A percentile compares a stretch with the other conserved stretches of the same genome.
Evolutionary conservation across 2,329 filamentous ascomycete species (phyloP).

Genomic region (Macroventuria anomochaeta): DNA sequence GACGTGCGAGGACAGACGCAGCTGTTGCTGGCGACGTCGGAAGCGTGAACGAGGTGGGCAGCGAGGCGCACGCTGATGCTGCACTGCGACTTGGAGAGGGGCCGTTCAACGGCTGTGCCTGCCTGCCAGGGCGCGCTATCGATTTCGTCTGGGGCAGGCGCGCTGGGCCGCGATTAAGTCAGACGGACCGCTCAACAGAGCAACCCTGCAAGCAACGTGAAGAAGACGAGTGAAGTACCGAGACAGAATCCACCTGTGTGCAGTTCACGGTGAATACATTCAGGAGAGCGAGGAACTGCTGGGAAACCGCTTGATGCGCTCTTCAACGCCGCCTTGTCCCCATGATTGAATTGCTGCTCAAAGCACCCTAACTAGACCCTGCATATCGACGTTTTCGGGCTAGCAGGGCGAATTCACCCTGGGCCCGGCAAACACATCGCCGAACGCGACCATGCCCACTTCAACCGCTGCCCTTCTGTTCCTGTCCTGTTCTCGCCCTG

Average conservation of each 20-base stretch:
- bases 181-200: slow-evolving; percentile 7
- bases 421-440: neutral
- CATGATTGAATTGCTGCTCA: slow-evolving; percentile 1
- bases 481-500: neutral
- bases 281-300: neutral
- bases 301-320: neutral
- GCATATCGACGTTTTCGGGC: slow-evolving; percentile 11
- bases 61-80: slow-evolving; percentile 16
- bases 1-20: slow-evolving; percentile 27
- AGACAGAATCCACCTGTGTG: neutral
- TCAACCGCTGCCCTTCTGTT: neutral
- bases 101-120: slow-evolving; percentile 23
- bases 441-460: slow-evolving; percentile 5
- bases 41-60: slow-evolving; percentile 8
- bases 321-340: slow-evolving; percentile 1
- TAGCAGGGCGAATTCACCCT: neutral
- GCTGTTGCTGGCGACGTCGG: slow-evolving; percentile 13
- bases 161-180: neutral
- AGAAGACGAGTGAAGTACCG: neutral
- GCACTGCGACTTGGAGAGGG: slow-evolving; percentile 19
- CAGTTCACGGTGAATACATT: neutral
- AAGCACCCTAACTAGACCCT: slow-evolving; percentile 10
- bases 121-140: slow-evolving; percentile 23
- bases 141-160: slow-evolving; percentile 7
- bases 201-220: slow-evolving; percentile 8